These are phyloP conservation scores for Aureobasidium sp. DNA, from an alignment of 2,329 filamentous ascomycete genomes.

Conservation along the genomic window DNA sequence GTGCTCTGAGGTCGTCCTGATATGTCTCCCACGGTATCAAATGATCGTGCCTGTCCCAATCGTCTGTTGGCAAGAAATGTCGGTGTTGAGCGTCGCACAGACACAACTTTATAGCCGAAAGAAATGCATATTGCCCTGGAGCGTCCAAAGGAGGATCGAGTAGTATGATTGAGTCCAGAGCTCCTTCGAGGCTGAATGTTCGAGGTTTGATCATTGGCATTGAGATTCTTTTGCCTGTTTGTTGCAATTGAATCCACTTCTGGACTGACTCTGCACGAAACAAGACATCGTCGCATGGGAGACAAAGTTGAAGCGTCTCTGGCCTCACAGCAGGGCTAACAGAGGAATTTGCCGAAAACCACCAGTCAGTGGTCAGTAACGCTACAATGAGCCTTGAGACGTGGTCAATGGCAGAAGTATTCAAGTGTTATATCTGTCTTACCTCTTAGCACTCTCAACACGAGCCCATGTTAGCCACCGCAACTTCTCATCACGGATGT, in stretches of 20 bases:
- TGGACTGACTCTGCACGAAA: slow-evolving; percentile 17
- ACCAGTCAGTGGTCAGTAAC: slow-evolving; percentile 19
- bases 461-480: slow-evolving; percentile 48
- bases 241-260: slow-evolving; percentile 17
- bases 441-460: slow-evolving; percentile 46
- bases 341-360: slow-evolving; percentile 18
- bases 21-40: slow-evolving; percentile 34
- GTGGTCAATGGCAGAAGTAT: background rate
- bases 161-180: slow-evolving; percentile 18
- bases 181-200: slow-evolving; percentile 18
- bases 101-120: slow-evolving; percentile 19
- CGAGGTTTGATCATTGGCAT: slow-evolving; percentile 18
- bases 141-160: slow-evolving; percentile 18
- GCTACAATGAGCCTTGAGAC: slow-evolving; percentile 14
- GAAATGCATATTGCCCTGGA: slow-evolving; percentile 17
- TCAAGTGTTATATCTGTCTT: background rate
- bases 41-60: slow-evolving; percentile 19
- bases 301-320: slow-evolving; percentile 17
- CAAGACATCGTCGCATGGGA: slow-evolving; percentile 18
- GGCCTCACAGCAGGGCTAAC: slow-evolving; percentile 17
- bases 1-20: slow-evolving; percentile 41
- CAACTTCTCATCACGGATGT: slow-evolving; percentile 34
- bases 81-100: slow-evolving; percentile 20
- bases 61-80: slow-evolving; percentile 18
- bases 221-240: slow-evolving; percentile 15